These are phyloP conservation scores for Scheffersomyces spartinae DNA, from an alignment of 805 yeast species.

Conservation along the genomic window DNA sequence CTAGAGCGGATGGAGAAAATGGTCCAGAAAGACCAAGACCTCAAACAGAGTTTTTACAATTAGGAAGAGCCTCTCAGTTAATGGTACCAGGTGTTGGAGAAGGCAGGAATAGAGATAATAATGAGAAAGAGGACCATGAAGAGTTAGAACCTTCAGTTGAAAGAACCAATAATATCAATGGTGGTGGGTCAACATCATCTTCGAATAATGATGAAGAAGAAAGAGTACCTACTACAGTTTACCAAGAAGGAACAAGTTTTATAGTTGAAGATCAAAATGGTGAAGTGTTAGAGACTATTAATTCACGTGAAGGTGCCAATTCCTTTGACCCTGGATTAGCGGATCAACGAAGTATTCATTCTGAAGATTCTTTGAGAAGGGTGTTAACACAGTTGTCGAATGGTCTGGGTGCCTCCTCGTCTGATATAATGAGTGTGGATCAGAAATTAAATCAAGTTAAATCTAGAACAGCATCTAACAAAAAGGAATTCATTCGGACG, in stretches of 20 bases:
- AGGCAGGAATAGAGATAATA: slow-evolving; percentile 1
- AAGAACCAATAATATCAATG: too few relatives aligned
- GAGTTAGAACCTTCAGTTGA: too few relatives aligned
- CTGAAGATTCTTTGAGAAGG: slow-evolving; percentile 28
- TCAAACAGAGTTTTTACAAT: slow-evolving; percentile 26
- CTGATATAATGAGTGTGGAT: too few relatives aligned
- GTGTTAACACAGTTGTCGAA: too few relatives aligned
- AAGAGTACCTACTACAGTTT: slow-evolving; percentile 19
- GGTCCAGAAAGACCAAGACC: slow-evolving; percentile 25
- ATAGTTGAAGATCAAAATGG: slow-evolving; percentile 80
- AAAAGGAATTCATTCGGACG: too few relatives aligned
- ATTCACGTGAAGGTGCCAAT: slow-evolving; percentile 9
- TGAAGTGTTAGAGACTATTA: slow-evolving; percentile 55
- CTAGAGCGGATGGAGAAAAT: slow-evolving; percentile 16
- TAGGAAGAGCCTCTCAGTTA: slow-evolving; percentile 15
- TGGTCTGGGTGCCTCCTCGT: too few relatives aligned
- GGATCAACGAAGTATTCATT: slow-evolving; percentile 23
- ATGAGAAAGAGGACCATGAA: slow-evolving; percentile 3
- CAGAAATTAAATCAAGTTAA: too few relatives aligned
- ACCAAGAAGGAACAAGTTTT: slow-evolving; percentile 55
- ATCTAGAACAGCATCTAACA: slow-evolving; percentile 17
- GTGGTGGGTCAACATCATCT: too few relatives aligned
- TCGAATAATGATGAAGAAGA: too few relatives aligned
- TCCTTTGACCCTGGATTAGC: slow-evolving; percentile 1
- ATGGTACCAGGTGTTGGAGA: slow-evolving; percentile 3